Evolutionary conservation across 306 rosid species (phyloP).

Genomic region (Luffa acutangula): DNA sequence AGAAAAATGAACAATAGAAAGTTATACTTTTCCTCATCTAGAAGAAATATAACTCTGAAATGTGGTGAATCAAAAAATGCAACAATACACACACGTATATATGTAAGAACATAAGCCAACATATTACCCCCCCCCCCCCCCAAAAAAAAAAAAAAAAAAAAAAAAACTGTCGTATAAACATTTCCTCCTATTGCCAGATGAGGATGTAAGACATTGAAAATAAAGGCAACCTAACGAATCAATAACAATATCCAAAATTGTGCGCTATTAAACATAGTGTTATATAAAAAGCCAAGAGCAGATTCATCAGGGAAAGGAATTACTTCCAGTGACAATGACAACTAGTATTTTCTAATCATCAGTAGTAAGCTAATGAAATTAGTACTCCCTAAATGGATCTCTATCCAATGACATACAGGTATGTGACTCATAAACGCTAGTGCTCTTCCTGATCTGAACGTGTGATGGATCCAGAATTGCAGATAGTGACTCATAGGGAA

Average conservation of each 20-base stretch:
- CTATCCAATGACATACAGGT: neutral
- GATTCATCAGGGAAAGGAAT: neutral
- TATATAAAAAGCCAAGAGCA: neutral
- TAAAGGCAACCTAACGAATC: neutral
- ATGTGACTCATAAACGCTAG: constrained; percentile 21
- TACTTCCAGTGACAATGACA: neutral
- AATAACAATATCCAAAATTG: neutral
- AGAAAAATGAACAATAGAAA: neutral
- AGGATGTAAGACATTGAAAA: neutral
- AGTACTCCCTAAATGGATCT: neutral
- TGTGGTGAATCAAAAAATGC: neutral
- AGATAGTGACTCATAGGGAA: constrained; percentile 46
- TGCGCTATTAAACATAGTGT: neutral
- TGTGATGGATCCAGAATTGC: constrained; percentile 38
- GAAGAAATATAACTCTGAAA: neutral
- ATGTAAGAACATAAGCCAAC: neutral
- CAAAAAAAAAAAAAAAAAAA: too few relatives aligned
- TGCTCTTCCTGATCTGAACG: constrained; percentile 48
- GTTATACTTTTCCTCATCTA: neutral
- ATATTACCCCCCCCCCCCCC: neutral
- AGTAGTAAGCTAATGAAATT: neutral
- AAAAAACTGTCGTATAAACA: too few relatives aligned
- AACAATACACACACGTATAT: neutral
- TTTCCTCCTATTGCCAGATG: too few relatives aligned
- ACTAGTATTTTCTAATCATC: neutral